These are phyloP conservation scores for Yamadazyma akitaensis DNA, from an alignment of 805 yeast genomes.

Conservation along the genomic window DNA sequence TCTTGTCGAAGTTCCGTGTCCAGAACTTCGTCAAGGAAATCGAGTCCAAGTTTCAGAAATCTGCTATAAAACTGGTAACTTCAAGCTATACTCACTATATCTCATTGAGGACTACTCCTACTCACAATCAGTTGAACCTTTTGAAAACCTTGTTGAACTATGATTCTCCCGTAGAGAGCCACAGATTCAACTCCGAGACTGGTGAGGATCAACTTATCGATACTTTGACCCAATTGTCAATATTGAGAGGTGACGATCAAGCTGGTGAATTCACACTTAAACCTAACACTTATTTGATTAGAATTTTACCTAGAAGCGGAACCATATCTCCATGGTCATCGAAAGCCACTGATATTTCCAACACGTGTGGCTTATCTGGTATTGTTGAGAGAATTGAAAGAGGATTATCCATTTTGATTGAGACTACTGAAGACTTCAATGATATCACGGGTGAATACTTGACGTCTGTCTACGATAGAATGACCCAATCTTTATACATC, in stretches of 20 bases:
- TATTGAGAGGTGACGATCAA: constrained; percentile 24
- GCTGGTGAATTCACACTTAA: background rate
- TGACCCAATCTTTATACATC: constrained; percentile 75
- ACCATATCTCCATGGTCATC: constrained; percentile 99
- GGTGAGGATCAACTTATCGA: constrained; percentile 39
- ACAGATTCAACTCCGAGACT: background rate
- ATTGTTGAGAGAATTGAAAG: constrained; percentile 84
- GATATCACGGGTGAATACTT: constrained; percentile 53
- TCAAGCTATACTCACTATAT: constrained; percentile 82
- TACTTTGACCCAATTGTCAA: constrained; percentile 33
- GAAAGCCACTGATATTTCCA: constrained; percentile 92
- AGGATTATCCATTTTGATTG: constrained; percentile 73
- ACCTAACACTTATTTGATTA: constrained; percentile 44
- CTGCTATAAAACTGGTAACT: constrained; percentile 66
- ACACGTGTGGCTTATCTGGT: constrained; percentile 76
- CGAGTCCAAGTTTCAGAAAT: constrained; percentile 60
- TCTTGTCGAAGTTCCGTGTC: constrained; percentile 84
- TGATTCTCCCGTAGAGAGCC: constrained; percentile 60
- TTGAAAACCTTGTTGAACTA: constrained; percentile 67
- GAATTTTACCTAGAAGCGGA: constrained; percentile 89
- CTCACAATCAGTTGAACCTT: constrained; percentile 42
- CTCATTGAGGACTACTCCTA: constrained; percentile 45
- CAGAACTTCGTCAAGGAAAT: constrained; percentile 68
- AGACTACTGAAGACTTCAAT: constrained; percentile 66
- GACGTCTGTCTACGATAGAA: constrained; percentile 80